A percentile compares a stretch with the other conserved stretches of the same genome.
Conservation (phyloP, 2,329 filamentous ascomycete genomes). For the Trichophyton schoenleinii region DNA sequence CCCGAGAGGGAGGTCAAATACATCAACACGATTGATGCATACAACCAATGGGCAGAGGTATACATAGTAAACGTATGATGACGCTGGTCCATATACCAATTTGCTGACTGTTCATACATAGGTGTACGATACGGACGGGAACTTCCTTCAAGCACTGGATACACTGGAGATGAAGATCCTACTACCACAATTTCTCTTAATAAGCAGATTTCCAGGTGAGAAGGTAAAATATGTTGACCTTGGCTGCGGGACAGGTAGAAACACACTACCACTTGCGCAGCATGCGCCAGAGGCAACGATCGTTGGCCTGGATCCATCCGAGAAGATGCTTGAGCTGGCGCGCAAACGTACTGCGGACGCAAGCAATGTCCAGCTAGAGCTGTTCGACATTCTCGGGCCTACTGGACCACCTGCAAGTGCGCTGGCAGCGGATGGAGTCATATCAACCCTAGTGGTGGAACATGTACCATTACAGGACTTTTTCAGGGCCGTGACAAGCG, state of each 20-base stretch:
- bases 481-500: constrained; percentile 37
- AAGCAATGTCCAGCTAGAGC: constrained; percentile 11
- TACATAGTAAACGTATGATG: constrained; percentile 3
- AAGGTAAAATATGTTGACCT: constrained; percentile 43
- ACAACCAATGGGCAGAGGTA: constrained; percentile 29
- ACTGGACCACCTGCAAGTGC: constrained; percentile 14
- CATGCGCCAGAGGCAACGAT: constrained; percentile 24
- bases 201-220: constrained; percentile 14
- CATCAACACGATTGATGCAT: constrained; percentile 26
- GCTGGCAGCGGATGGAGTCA: constrained; percentile 32
- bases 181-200: constrained; percentile 38
- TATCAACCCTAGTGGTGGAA: constrained; percentile 53
- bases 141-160: constrained; percentile 54
- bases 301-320: constrained; percentile 45
- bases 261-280: constrained; percentile 41
- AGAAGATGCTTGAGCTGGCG: constrained; percentile 47
- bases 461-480: constrained; percentile 49
- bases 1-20: constrained; percentile 17
- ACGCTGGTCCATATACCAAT: background rate
- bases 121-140: constrained; percentile 53
- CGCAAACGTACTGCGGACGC: constrained; percentile 22
- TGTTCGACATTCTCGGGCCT: constrained; percentile 31
- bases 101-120: constrained; percentile 16
- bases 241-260: constrained; percentile 54
- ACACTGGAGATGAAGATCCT: constrained; percentile 42